These are phyloP conservation scores for Trichopus zeylanicus DNA, from an alignment of 116 monocot genomes.

Conservation along the genomic window DNA sequence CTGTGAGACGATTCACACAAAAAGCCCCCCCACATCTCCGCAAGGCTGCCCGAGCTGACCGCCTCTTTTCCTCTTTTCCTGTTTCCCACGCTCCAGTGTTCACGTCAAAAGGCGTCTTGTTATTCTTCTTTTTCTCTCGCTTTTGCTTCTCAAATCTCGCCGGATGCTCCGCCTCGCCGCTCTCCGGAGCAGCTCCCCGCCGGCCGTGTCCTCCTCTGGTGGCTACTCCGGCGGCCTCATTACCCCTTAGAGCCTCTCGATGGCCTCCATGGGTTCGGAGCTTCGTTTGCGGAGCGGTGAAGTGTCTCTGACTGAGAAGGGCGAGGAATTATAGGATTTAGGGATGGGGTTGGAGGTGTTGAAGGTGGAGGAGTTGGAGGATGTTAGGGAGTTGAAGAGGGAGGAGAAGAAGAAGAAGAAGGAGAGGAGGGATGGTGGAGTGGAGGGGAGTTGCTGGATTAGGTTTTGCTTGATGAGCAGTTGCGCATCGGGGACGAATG, in stretches of 20 bases:
- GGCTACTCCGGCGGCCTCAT: too few relatives aligned
- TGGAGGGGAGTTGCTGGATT: constrained; percentile 3
- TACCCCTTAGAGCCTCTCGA: too few relatives aligned
- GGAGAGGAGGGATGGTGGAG: not conserved
- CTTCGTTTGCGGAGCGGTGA: too few relatives aligned
- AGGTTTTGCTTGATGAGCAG: not conserved
- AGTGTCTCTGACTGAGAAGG: too few relatives aligned
- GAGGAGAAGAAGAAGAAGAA: constrained; percentile 2
- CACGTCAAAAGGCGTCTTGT: too few relatives aligned
- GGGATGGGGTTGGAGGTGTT: not conserved
- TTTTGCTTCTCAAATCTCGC: too few relatives aligned
- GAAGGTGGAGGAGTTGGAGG: not conserved
- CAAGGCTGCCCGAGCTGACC: not conserved
- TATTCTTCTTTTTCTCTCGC: not conserved
- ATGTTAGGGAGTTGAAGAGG: not conserved
- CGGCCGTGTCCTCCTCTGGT: too few relatives aligned
- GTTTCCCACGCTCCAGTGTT: not conserved
- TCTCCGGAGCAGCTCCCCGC: too few relatives aligned
- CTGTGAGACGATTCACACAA: too few relatives aligned
- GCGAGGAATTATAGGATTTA: not conserved
- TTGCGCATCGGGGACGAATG: constrained; percentile 15
- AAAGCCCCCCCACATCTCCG: too few relatives aligned
- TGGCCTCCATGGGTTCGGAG: too few relatives aligned
- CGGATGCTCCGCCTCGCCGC: too few relatives aligned
- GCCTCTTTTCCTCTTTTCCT: not conserved